Base-by-base conservation (phyloP, 2,329 filamentous ascomycete species). In the Verticillium longisporum region DNA sequence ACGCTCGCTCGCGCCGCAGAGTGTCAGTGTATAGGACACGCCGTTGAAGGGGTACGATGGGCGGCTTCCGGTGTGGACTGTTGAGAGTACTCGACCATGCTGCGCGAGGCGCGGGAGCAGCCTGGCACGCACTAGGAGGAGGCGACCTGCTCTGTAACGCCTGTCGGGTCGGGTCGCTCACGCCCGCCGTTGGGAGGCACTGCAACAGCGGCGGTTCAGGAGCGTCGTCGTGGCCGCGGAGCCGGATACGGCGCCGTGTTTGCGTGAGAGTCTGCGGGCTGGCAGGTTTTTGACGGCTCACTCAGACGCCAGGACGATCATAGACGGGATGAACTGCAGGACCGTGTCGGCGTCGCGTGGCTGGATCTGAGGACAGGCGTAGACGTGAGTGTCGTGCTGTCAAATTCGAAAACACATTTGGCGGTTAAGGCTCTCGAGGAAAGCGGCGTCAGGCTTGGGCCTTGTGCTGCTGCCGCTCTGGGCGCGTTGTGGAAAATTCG, bases 61-160 rank as follows among this genome's bases (percentile, higher is more conserved):
- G 56, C 77, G 85, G 45, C 82, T 92, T 5, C 88, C 90, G 9
- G 14, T 83, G 72, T 92, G 88, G 86, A 88, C 93, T 26, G 88
- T 92, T 0, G 86, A 94, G 91, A 91, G 0, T 95, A 94, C 67
- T 79, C 79, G 4, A 92, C 89, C 0, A 88, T 93, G 82, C 76
- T 93, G 63, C 71, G 74, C 3, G 91, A 95, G 68, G 77, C 85
- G 0, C 88, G 92, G 57, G 70, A 77, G 21, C 89, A 93, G 68
- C 69, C 78, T 31, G 26, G 0, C 72, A 74, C 0, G 65, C 75
- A 0, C 70, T 74, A 0, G 71, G 63, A 73, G 4, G 76, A 80
- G 41, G 41, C 41, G 15, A 21, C 41, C 26, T 6, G 73, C 84
- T 10, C 79, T 87, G 71, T 94, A 14, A 81, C 83, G 0, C 88